Base-by-base conservation (phyloP, 345 rosid species). In the Gossypium thurberi region DNA sequence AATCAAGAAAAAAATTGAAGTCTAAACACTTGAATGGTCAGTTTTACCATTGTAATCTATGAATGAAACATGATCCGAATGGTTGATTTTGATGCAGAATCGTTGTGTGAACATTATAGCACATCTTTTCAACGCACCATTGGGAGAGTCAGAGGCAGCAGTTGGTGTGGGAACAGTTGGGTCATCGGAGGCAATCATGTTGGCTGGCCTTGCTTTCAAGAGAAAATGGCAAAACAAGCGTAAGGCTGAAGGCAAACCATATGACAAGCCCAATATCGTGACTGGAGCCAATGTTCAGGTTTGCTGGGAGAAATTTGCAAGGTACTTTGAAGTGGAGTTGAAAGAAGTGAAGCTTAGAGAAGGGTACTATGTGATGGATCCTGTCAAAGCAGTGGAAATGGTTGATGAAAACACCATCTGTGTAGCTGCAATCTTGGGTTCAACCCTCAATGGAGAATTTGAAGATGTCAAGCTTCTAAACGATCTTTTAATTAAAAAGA, bases 401-500 rank as follows among this genome's bases (percentile, higher is more conserved):
- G 98, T 94, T 2, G 98, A 94, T 44, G 98, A 94, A 80, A 94
- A 94, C 88, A 94, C 98, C n/a, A 94, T 91, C 65, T 94, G 98
- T 70, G 97, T 94, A 0, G 98, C 97, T 28, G 97, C 97, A 8
- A 91, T 94, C 37, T 83, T 94, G 43, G 98, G 97, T 0, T 94
- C 98, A 1, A 94, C 98, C 17, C 91, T 94, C 56, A 94, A 90
- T 21, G 98, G 97, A 47, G 98, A 94, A 80, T 94, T 94, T 65
- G 98, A 94, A 81, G 97, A 94, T 70, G 98, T 94, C 56, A 90
- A 91, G 82, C 94, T 83, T 70, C 81, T 94, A 65, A 94, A 94
- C 17, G 93, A 91, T 67, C 85, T 94, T 40, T 53, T 94, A 62
- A 14, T 78, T 0, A 84, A 89, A 77, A 94, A 91, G 81, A 94